Evolutionary conservation across 2,329 filamentous ascomycete genomes (phyloP).

Genomic region (Ophiostoma quercus): DNA sequence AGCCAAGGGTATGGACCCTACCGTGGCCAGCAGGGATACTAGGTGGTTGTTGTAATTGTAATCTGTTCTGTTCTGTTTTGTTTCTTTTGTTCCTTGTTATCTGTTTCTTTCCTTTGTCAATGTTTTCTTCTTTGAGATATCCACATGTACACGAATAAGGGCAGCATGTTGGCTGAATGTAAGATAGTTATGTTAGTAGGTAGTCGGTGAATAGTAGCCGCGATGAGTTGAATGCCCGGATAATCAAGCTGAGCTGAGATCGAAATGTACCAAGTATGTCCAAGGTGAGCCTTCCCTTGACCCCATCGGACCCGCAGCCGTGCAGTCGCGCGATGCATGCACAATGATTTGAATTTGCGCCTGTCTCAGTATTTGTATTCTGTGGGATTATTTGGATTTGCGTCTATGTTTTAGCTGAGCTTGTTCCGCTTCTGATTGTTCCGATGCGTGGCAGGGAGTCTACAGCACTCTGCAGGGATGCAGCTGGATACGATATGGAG

Average conservation of each 20-base stretch:
- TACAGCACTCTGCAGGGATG: no score
- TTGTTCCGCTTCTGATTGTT: neutral
- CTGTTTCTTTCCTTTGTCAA: constrained; percentile 1
- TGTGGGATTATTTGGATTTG: neutral
- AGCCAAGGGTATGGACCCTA: neutral
- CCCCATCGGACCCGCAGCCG: neutral
- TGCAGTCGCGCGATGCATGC: neutral
- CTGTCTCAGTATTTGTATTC: constrained; percentile 6
- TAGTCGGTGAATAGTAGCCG: neutral
- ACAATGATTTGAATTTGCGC: neutral
- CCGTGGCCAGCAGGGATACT: constrained; percentile 3
- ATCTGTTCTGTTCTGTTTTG: neutral
- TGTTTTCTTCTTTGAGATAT: constrained; percentile 11
- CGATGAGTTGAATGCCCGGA: neutral
- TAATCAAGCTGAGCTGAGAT: no score
- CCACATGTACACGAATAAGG: constrained; percentile 11
- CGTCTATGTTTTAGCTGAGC: neutral
- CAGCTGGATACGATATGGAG: no score
- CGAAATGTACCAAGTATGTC: neutral
- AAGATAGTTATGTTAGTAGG: neutral
- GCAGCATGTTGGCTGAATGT: neutral
- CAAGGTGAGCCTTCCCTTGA: neutral
- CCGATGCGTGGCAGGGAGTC: neutral
- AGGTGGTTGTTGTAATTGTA: neutral
- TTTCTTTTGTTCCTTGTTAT: neutral